These are phyloP conservation scores for Suhomyces coccinellae DNA, from an alignment of 1,139 yeast genomes.

Conservation along the genomic window DNA sequence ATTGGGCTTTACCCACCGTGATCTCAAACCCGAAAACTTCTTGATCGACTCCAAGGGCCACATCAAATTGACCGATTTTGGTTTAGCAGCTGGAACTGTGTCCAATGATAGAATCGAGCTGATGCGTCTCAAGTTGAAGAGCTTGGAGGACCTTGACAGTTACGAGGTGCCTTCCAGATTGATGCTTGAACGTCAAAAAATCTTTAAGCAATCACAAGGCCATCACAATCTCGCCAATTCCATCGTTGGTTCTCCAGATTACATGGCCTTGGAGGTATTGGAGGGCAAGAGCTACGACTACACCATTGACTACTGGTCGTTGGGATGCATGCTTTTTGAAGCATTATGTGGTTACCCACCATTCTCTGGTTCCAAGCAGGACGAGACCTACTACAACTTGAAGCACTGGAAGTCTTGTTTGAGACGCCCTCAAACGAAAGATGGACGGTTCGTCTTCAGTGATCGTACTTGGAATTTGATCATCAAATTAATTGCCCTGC, in stretches of 20 bases:
- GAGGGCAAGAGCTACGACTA: conserved; percentile 93
- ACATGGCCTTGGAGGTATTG: conserved; percentile 97
- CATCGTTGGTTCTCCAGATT: conserved; percentile 97
- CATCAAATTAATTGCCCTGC: conserved; percentile 75
- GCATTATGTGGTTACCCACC: conserved; percentile 96
- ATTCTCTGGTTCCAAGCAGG: conserved; percentile 88
- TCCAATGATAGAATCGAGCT: conserved; percentile 92
- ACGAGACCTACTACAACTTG: conserved; percentile 91
- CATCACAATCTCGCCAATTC: conserved; percentile 80
- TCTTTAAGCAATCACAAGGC: conserved; percentile 74
- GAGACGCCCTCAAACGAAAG: conserved; percentile 87
- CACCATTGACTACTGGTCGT: conserved; percentile 98
- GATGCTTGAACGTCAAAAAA: conserved; percentile 82
- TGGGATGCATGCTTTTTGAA: conserved; percentile 93
- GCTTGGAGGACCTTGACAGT: conserved; percentile 67
- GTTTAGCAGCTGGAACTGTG: conserved; percentile 94
- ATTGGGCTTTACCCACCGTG: conserved; percentile 95
- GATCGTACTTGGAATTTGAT: conserved; percentile 96
- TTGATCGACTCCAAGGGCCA: conserved; percentile 93
- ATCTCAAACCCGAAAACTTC: conserved; percentile 95
- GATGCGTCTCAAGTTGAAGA: conserved; percentile 82
- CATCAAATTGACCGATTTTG: conserved; percentile 95
- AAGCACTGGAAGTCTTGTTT: conserved; percentile 90
- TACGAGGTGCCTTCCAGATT: conserved; percentile 74
- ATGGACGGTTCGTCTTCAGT: conserved; percentile 88